Conservation (phyloP, 345 rosid species). For the Aurinia saxatilis region DNA sequence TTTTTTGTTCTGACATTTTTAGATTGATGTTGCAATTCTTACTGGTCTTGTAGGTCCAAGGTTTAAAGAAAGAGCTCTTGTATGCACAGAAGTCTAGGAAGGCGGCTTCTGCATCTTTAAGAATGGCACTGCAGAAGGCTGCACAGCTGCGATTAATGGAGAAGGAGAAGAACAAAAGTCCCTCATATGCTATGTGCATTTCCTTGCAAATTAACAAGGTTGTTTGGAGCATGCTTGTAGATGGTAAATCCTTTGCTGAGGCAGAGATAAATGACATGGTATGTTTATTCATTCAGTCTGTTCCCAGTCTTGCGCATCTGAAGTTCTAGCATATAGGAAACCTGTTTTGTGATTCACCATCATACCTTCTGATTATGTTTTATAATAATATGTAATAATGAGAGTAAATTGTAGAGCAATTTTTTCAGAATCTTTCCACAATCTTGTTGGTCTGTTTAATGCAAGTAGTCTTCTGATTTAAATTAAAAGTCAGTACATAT, state of each 20-base stretch:
- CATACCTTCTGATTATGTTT: neutral
- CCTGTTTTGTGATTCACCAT: neutral
- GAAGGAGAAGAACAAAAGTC: conserved; percentile 97
- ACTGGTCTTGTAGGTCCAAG: conserved; percentile 59
- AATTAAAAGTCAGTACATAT: neutral
- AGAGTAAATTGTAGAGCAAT: neutral
- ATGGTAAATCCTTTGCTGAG: conserved; percentile 98
- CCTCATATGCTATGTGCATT: conserved; percentile 97
- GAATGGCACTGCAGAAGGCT: conserved; percentile 82
- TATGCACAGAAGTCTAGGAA: conserved; percentile 71
- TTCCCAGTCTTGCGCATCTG: neutral
- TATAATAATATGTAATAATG: neutral
- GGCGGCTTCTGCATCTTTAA: conserved; percentile 66
- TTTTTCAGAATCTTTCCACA: neutral
- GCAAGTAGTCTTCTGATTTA: neutral
- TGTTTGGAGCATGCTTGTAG: conserved; percentile 97
- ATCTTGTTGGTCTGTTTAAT: neutral
- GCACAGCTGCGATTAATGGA: conserved; percentile 86
- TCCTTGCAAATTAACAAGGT: conserved; percentile 82
- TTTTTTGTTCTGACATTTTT: neutral
- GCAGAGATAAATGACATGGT: conserved; percentile 99
- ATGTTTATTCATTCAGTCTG: conserved; percentile 19
- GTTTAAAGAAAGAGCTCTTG: conserved; percentile 66
- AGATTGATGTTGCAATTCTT: conserved; percentile 2
- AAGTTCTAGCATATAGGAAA: neutral